Conservation (phyloP, 2,329 filamentous ascomycete genomes). For the Talaromyces marneffei region DNA sequence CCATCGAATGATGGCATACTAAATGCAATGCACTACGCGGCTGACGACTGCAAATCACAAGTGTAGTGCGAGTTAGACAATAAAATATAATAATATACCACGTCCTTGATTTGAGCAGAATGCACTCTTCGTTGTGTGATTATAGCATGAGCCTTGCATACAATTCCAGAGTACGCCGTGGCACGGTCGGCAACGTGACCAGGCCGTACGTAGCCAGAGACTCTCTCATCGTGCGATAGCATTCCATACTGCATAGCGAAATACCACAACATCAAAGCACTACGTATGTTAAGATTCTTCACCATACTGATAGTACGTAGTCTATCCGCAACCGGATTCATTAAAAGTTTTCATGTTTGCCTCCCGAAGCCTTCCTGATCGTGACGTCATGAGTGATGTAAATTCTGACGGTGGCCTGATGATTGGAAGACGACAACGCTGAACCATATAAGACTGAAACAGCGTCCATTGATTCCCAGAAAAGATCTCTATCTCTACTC, state of each 20-base stretch:
- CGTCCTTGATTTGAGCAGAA: not conserved
- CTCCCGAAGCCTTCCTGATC: not conserved
- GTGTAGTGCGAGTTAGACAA: not conserved
- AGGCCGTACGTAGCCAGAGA: not conserved
- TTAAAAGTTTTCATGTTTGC: not conserved
- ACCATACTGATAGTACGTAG: no score
- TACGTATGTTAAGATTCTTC: no score
- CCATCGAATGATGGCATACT: not conserved
- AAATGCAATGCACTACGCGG: not conserved
- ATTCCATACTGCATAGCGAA: not conserved
- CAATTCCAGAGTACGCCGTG: not conserved
- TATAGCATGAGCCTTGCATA: not conserved
- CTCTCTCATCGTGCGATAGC: no score
- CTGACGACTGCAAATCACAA: not conserved
- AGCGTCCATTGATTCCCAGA: no score
- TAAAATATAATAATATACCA: no score
- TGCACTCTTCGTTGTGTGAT: not conserved
- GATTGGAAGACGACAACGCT: not conserved
- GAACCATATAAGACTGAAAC: not conserved
- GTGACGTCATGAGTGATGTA: slow-evolving; percentile 2
- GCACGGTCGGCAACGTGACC: not conserved
- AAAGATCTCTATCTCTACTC: no score
- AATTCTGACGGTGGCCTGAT: not conserved
- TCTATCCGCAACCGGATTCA: not conserved
- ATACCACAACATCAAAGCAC: not conserved